A percentile compares a stretch with the other conserved stretches of the same genome.
Conservation (phyloP, 768 basidiomycete genomes). For the Suillus plorans region DNA sequence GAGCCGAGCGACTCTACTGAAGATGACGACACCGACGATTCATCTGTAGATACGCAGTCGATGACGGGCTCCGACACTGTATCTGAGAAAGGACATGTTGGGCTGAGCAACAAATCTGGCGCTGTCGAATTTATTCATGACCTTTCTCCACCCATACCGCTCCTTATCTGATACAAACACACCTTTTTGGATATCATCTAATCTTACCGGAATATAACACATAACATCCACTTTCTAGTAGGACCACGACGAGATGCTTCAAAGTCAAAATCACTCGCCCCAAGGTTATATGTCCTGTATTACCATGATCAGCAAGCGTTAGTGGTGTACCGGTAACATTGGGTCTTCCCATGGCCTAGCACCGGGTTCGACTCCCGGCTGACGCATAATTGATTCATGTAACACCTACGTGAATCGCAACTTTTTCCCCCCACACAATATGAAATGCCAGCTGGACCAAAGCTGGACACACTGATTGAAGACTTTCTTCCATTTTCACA, state of each 20-base stretch:
- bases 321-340: slow-evolving; percentile 86
- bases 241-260: background rate
- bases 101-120: background rate
- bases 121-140: slow-evolving; percentile 3
- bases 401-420: too few species aligned
- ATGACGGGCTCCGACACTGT: slow-evolving; percentile 23
- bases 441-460: too few species aligned
- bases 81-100: slow-evolving; percentile 19
- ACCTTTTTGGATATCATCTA: background rate
- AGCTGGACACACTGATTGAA: too few species aligned
- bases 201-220: background rate
- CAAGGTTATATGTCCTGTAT: background rate
- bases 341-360: slow-evolving; percentile 79
- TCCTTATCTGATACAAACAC: slow-evolving; percentile 2
- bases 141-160: background rate
- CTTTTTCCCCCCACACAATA: too few species aligned
- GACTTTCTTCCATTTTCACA: too few species aligned
- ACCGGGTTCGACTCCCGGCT: slow-evolving; percentile 61
- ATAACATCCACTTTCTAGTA: background rate
- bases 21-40: slow-evolving; percentile 24
- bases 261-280: background rate
- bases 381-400: slow-evolving; percentile 42
- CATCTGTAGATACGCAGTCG: slow-evolving; percentile 24
- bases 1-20: slow-evolving; percentile 10
- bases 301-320: slow-evolving; percentile 13